A percentile compares a stretch with the other conserved stretches of the same genome.
Evolutionary conservation across 495 filamentous ascomycete species (phyloP).

Genomic region (Glarea lozoyensis): DNA sequence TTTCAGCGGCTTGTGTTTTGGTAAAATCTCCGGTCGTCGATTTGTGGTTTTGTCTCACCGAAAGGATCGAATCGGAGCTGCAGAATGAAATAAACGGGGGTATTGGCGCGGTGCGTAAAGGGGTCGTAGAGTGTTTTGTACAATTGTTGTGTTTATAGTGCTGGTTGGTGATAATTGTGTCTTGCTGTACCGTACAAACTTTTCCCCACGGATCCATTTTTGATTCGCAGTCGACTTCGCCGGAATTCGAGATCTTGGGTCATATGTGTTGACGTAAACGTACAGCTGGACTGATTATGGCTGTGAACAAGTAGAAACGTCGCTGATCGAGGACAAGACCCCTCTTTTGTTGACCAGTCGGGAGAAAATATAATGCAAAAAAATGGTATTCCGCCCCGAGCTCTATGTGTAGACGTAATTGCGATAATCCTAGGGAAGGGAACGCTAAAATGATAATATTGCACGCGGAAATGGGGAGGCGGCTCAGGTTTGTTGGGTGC

Average conservation of each 20-base stretch:
- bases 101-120: conserved; percentile 14
- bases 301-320: conserved; percentile 8
- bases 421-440: conserved; percentile 15
- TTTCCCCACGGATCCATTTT: conserved; percentile 2
- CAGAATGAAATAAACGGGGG: conserved; percentile 20
- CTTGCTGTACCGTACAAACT: conserved; percentile 10
- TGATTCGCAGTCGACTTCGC: conserved; percentile 18
- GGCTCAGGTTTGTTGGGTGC: conserved; percentile 21
- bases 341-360: conserved; percentile 15
- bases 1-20: not conserved
- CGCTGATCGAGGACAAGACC: conserved; percentile 18
- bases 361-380: conserved; percentile 7
- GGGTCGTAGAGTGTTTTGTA: conserved; percentile 10
- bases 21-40: not conserved
- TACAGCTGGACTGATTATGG: conserved; percentile 6
- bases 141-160: conserved; percentile 13
- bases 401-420: conserved; percentile 17
- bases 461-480: conserved; percentile 3
- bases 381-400: conserved; percentile 2
- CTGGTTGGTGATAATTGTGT: conserved; percentile 9
- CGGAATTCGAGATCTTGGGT: conserved; percentile 11
- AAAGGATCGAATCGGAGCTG: conserved; percentile 3
- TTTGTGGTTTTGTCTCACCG: not conserved
- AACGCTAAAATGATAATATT: conserved; percentile 17
- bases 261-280: conserved; percentile 1